Percentiles rank a stretch among this genome's conserved stretches.
Evolutionary conservation across 2,329 filamentous ascomycete species (phyloP).

Genomic region (Mycogone perniciosa): DNA sequence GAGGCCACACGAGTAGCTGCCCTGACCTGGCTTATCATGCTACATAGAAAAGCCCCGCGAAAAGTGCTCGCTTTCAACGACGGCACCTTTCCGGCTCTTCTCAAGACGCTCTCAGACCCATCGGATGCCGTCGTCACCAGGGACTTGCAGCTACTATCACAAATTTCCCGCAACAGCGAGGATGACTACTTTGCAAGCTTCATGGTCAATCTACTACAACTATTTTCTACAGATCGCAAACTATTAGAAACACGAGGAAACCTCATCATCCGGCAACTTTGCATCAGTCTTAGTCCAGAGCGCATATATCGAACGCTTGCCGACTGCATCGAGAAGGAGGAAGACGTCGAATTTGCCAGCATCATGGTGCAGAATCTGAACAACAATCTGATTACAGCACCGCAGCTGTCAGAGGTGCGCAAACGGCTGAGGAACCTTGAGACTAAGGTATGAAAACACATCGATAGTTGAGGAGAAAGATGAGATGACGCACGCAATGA

Average conservation of each 20-base stretch:
- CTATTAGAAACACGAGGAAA: constrained; percentile 90
- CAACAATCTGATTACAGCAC: constrained; percentile 97
- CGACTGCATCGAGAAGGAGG: constrained; percentile 94
- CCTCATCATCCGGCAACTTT: constrained; percentile 91
- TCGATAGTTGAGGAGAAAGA: not conserved
- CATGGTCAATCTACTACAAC: constrained; percentile 91
- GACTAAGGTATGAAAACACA: constrained; percentile 52
- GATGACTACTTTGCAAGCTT: constrained; percentile 97
- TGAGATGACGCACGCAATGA: constrained; percentile 8
- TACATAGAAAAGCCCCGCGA: constrained; percentile 87
- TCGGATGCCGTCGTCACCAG: constrained; percentile 93
- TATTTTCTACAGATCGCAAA: constrained; percentile 90
- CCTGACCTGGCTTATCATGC: constrained; percentile 94
- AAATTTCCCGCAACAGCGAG: constrained; percentile 93
- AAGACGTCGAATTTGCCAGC: constrained; percentile 96
- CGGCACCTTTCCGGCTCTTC: constrained; percentile 88
- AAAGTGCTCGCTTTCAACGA: constrained; percentile 96
- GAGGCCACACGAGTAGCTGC: constrained; percentile 93
- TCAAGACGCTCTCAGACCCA: constrained; percentile 94
- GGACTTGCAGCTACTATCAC: constrained; percentile 85
- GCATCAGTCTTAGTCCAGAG: constrained; percentile 86
- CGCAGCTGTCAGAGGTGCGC: constrained; percentile 82
- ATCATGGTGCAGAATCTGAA: constrained; percentile 99
- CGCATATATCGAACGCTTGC: constrained; percentile 93
- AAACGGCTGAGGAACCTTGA: constrained; percentile 88